phyloP scores from a whole-genome alignment of 208 protist species.

The Trypanosoma rangeli region DNA sequence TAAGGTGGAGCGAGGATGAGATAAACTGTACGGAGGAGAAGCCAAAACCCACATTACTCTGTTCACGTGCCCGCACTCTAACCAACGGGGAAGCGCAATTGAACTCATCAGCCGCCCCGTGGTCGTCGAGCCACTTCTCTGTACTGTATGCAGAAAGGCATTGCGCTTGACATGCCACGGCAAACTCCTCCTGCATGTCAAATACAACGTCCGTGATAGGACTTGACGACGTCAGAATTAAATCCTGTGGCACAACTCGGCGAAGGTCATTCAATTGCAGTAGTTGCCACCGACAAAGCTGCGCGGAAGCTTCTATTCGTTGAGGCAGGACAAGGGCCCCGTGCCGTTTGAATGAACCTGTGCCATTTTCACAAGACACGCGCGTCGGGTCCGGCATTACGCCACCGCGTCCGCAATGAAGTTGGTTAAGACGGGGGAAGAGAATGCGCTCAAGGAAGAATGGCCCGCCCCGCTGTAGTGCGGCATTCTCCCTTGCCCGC shows the following conservation, averaged over 20 bases:
- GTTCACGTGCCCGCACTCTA: constrained; percentile 5
- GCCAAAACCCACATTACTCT: constrained; percentile 24
- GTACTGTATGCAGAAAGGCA: constrained; percentile 16
- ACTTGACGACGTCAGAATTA: not conserved
- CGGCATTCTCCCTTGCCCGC: constrained; percentile 3
- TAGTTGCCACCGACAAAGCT: not conserved
- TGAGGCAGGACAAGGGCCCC: constrained; percentile 12
- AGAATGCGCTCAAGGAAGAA: constrained; percentile 30
- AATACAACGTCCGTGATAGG: constrained; percentile 27
- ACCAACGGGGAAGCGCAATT: not conserved
- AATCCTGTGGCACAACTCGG: constrained; percentile 4
- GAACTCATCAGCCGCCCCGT: not conserved
- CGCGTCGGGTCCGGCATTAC: constrained; percentile 16
- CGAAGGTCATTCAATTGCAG: not conserved
- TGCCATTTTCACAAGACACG: not conserved
- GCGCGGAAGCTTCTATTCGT: not conserved
- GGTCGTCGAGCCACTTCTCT: constrained; percentile 11
- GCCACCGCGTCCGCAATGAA: not conserved
- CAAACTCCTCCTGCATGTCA: constrained; percentile 34
- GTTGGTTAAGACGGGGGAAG: constrained; percentile 2
- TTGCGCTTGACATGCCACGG: constrained; percentile 15
- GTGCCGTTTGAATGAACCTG: not conserved
- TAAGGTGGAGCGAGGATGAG: constrained; percentile 40
- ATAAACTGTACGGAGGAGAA: constrained; percentile 62
- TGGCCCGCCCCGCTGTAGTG: constrained; percentile 15